A percentile compares a stretch with the other conserved stretches of the same genome.
Evolutionary conservation across 371 early-diverging fungal species (phyloP).

Genomic region (Rhizopus stolonifer): DNA sequence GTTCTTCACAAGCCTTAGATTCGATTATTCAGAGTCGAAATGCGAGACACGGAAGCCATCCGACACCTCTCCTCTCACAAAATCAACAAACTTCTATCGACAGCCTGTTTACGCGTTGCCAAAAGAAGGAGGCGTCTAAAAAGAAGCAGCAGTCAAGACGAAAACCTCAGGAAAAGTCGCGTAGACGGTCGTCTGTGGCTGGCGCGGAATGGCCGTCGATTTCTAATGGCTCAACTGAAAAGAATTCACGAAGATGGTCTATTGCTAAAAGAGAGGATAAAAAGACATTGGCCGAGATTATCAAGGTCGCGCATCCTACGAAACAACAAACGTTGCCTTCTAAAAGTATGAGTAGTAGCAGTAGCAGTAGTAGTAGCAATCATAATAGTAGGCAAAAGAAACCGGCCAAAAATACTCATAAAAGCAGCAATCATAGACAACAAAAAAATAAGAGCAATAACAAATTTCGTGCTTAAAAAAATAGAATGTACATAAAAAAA

Average conservation of each 20-base stretch:
- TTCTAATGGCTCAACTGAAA: not conserved
- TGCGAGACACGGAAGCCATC: slow-evolving; percentile 29
- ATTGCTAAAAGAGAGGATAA: slow-evolving; percentile 18
- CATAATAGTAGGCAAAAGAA: not conserved
- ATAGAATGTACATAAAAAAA: slow-evolving; percentile 1
- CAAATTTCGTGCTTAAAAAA: not conserved
- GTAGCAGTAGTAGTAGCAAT: no score
- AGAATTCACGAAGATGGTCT: slow-evolving; percentile 20
- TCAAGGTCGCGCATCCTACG: slow-evolving; percentile 16
- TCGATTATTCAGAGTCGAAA: slow-evolving; percentile 18
- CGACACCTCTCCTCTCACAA: slow-evolving; percentile 13
- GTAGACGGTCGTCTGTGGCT: slow-evolving; percentile 9
- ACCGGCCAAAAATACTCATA: slow-evolving; percentile 1
- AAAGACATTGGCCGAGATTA: slow-evolving; percentile 26
- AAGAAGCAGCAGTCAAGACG: not conserved
- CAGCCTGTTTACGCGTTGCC: slow-evolving; percentile 24
- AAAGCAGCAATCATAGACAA: not conserved
- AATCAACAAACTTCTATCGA: slow-evolving; percentile 21
- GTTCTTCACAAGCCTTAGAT: slow-evolving; percentile 26
- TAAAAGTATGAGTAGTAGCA: not conserved
- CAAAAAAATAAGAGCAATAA: not conserved
- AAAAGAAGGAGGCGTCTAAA: slow-evolving; percentile 1
- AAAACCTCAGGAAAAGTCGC: not conserved
- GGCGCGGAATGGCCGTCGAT: slow-evolving; percentile 24
- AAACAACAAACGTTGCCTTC: not conserved